These are phyloP conservation scores for Podospora pseudoanserina DNA, from an alignment of 495 filamentous ascomycete species.

Conservation along the genomic window DNA sequence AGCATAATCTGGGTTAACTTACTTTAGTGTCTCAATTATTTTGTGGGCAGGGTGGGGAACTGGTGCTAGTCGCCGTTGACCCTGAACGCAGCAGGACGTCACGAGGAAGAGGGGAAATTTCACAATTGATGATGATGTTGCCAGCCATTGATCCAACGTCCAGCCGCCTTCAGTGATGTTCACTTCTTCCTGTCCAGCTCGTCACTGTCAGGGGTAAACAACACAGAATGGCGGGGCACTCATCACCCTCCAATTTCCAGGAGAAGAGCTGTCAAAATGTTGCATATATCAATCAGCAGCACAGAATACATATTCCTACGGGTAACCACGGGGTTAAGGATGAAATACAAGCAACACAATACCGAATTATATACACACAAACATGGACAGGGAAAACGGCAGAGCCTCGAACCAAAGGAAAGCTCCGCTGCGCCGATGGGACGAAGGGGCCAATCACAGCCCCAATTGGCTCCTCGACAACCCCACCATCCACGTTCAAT, in stretches of 20 bases:
- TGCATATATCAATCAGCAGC: neutral
- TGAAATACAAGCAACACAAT: neutral
- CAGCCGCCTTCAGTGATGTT: neutral
- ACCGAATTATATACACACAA: neutral
- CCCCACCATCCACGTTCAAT: conserved; percentile 12
- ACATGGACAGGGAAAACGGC: conserved; percentile 1
- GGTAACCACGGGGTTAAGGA: neutral
- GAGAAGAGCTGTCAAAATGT: neutral
- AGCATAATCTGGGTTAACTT: too few relatives aligned
- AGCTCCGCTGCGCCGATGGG: conserved; percentile 23
- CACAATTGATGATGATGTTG: neutral
- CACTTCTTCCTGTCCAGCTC: neutral
- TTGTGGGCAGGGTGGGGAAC: too few relatives aligned
- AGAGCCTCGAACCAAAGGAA: neutral
- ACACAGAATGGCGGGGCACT: neutral
- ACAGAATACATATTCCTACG: neutral
- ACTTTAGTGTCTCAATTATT: too few relatives aligned
- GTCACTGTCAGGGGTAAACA: neutral
- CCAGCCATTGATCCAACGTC: too few relatives aligned
- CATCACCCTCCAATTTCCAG: too few relatives aligned
- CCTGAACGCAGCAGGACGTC: conserved; percentile 1
- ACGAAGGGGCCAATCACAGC: conserved; percentile 12
- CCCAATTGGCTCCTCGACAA: neutral
- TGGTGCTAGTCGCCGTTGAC: neutral
- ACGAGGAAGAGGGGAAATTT: conserved; percentile 1